phyloP scores from a whole-genome alignment of 169 alveolate species.

The Cryptosporidium muris region DNA sequence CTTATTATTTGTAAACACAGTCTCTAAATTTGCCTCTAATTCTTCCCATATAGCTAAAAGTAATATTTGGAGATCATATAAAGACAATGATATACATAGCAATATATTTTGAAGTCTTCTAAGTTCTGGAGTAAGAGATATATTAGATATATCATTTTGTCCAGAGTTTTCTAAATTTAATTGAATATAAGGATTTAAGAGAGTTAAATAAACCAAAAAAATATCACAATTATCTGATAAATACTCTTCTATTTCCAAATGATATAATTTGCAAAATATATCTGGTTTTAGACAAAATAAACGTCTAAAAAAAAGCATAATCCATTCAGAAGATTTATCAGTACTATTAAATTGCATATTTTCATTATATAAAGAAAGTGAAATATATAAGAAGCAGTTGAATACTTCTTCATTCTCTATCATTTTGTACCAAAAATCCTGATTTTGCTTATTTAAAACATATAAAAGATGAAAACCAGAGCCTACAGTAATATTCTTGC shows the following conservation, averaged over 20 bases:
- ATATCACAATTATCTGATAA: conserved; percentile 26
- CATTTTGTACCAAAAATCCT: neutral
- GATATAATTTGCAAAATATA: conserved; percentile 17
- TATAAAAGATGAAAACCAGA: conserved; percentile 22
- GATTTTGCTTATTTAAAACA: conserved; percentile 29
- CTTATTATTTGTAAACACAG: neutral
- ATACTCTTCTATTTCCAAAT: conserved; percentile 18
- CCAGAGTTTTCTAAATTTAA: conserved; percentile 4
- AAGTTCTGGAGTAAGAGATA: conserved; percentile 21
- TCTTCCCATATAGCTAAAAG: conserved; percentile 20
- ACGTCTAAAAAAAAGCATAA: conserved; percentile 19
- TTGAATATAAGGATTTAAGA: conserved; percentile 34
- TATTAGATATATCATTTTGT: conserved; percentile 6
- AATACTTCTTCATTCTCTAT: conserved; percentile 27
- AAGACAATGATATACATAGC: conserved; percentile 4
- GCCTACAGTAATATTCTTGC: conserved; percentile 19
- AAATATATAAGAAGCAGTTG: conserved; percentile 24
- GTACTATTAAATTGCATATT: neutral
- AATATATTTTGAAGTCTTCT: conserved; percentile 6
- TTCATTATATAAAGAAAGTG: conserved; percentile 27
- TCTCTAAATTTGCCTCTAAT: conserved; percentile 12
- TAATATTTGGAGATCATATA: conserved; percentile 9
- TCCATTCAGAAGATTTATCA: conserved; percentile 48
- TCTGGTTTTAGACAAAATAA: conserved; percentile 19
- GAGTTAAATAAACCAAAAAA: conserved; percentile 34